Percentiles rank a stretch among this genome's conserved stretches.
These are phyloP conservation scores for Trichosanthes cucumerina DNA, from an alignment of 306 rosid genomes.

Conservation along the genomic window DNA sequence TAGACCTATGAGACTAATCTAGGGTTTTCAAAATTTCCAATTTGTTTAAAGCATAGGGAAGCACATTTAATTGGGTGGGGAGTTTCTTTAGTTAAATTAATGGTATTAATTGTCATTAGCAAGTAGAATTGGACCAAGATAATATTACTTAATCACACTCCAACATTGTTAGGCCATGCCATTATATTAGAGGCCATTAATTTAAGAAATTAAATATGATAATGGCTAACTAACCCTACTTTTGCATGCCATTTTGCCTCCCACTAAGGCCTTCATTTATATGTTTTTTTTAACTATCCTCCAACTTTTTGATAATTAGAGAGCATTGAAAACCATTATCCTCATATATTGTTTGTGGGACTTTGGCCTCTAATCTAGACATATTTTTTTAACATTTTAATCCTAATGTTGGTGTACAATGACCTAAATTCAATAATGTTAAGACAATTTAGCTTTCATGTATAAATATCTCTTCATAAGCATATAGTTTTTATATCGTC, in stretches of 20 bases:
- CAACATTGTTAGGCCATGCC: slow-evolving; percentile 8
- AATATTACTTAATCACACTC: neutral
- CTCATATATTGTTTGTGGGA: neutral
- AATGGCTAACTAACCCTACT: slow-evolving; percentile 8
- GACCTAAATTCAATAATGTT: neutral
- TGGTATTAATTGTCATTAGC: neutral
- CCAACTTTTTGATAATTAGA: neutral
- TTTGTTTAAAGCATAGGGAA: neutral
- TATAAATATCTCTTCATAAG: neutral
- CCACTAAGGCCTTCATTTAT: neutral
- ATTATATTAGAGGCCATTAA: neutral
- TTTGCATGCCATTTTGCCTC: neutral
- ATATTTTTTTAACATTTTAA: neutral
- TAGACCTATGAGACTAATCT: neutral
- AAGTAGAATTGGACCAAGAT: neutral
- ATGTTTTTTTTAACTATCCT: neutral
- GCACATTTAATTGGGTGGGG: neutral
- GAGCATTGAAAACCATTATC: neutral
- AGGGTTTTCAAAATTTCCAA: neutral
- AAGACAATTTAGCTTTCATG: neutral
- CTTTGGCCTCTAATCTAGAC: neutral
- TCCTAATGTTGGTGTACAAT: neutral
- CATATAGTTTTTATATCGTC: neutral
- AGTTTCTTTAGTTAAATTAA: neutral
- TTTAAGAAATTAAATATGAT: neutral